phyloP scores from a whole-genome alignment of 2,329 filamentous ascomycete species.

The Fusarium abutilonis region DNA sequence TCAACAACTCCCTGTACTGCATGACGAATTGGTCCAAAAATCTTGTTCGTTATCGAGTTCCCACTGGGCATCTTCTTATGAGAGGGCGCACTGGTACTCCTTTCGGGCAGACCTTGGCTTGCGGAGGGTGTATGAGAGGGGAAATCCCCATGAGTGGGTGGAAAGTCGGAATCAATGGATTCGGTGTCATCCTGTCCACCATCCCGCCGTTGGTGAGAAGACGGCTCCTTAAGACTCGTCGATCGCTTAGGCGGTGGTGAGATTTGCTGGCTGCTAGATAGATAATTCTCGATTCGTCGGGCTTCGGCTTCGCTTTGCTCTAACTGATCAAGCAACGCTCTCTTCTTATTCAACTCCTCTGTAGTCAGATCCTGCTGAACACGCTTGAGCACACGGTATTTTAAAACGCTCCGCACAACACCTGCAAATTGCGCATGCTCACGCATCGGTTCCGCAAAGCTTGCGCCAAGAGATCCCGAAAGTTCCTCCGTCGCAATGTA shows the following conservation, averaged over 20 bases:
- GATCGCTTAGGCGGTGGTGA: slow-evolving; percentile 73
- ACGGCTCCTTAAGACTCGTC: slow-evolving; percentile 63
- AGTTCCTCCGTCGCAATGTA: slow-evolving; percentile 96
- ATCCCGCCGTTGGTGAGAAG: slow-evolving; percentile 62
- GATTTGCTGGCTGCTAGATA: slow-evolving; percentile 76
- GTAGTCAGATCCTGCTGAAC: slow-evolving; percentile 98
- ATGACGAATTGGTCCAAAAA: slow-evolving; percentile 94
- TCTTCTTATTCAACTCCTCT: slow-evolving; percentile 91
- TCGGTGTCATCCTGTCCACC: slow-evolving; percentile 78
- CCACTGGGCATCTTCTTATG: slow-evolving; percentile 86
- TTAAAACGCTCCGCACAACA: slow-evolving; percentile 86
- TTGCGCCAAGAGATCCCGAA: slow-evolving; percentile 86
- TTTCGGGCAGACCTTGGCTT: slow-evolving; percentile 74
- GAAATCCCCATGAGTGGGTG: slow-evolving; percentile 82
- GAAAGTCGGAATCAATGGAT: slow-evolving; percentile 96
- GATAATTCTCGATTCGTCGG: slow-evolving; percentile 90
- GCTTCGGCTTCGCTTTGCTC: slow-evolving; percentile 94
- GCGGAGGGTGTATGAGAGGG: slow-evolving; percentile 73
- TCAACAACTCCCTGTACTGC: slow-evolving; percentile 97
- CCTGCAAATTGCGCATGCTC: slow-evolving; percentile 98
- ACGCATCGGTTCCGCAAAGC: slow-evolving; percentile 96
- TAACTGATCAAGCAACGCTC: slow-evolving; percentile 81
- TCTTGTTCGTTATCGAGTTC: slow-evolving; percentile 91
- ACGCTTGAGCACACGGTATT: slow-evolving; percentile 90
- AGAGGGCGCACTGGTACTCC: slow-evolving; percentile 53